Percentiles rank a stretch among this genome's conserved stretches.
Conservation (phyloP, 176 grass and related monocot genomes). For the Eragrostis curvula region DNA sequence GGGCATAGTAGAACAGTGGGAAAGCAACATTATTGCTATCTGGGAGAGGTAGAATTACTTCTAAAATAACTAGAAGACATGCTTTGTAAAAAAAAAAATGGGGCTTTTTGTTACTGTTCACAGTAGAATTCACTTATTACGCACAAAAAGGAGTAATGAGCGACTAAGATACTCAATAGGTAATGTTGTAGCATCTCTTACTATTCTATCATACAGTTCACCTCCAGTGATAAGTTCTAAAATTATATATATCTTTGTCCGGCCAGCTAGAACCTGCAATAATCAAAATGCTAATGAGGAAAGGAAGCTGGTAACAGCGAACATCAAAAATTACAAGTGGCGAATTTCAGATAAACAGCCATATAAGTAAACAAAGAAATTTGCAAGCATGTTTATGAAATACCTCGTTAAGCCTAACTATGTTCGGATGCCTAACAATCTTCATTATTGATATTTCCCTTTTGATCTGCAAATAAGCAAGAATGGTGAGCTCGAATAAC, state of each 20-base stretch:
- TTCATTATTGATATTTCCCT: conserved; percentile 99
- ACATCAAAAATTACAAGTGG: background rate
- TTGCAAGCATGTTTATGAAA: conserved; percentile 11
- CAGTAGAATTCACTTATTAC: background rate
- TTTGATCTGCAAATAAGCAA: conserved; percentile 69
- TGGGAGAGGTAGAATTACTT: background rate
- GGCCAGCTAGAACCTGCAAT: conserved; percentile 81
- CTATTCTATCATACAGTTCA: conserved; percentile 97
- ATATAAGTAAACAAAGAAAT: background rate
- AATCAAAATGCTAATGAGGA: conserved; percentile 21
- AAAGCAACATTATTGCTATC: background rate
- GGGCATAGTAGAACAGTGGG: background rate
- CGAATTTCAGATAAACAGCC: background rate
- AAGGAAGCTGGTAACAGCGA: background rate
- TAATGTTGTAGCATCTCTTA: conserved; percentile 48
- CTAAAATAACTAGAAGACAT: background rate
- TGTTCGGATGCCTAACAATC: conserved; percentile 90
- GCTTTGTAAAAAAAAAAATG: conserved; percentile 4
- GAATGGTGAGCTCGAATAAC: conserved; percentile 1
- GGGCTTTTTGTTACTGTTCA: conserved; percentile 24
- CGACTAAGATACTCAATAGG: conserved; percentile 8
- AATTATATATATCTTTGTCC: conserved; percentile 98
- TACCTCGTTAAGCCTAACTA: conserved; percentile 94
- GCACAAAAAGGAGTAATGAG: background rate
- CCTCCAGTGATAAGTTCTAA: conserved; percentile 90